Percentiles rank a stretch among this genome's conserved stretches.
Evolutionary conservation across 2,329 filamentous ascomycete species (phyloP).

Genomic region (Cladophialophora bantiana): DNA sequence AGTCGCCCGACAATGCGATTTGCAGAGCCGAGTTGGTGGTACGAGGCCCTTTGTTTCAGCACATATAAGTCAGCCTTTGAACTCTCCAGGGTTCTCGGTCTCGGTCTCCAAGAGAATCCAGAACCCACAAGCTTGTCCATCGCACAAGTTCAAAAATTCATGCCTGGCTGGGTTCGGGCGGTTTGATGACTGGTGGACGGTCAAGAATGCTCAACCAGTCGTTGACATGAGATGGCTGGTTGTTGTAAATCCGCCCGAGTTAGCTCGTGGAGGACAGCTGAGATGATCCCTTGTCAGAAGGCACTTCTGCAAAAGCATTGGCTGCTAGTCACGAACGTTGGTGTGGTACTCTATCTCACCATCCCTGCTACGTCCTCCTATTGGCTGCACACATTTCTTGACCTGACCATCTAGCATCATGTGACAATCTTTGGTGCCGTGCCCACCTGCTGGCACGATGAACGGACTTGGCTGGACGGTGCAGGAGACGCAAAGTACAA

Average conservation of each 20-base stretch:
- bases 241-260: conserved; percentile 36
- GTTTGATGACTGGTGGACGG: conserved; percentile 33
- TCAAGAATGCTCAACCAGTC: conserved; percentile 37
- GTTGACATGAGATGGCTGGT: conserved; percentile 21
- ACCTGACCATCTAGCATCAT: conserved; percentile 30
- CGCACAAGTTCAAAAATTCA: conserved; percentile 21
- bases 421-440: conserved; percentile 24
- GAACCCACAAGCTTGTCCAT: conserved; percentile 11
- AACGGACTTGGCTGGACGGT: background rate
- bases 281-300: conserved; percentile 35
- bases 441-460: background rate
- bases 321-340: conserved; percentile 20
- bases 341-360: conserved; percentile 26
- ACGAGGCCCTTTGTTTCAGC: conserved; percentile 29
- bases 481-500: conserved; percentile 18
- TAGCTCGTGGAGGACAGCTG: conserved; percentile 37
- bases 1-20: conserved; percentile 29
- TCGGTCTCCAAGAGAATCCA: background rate
- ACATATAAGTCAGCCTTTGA: conserved; percentile 8
- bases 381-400: conserved; percentile 29
- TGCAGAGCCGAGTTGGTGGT: conserved; percentile 34
- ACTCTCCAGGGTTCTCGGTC: background rate
- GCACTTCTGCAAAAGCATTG: conserved; percentile 37
- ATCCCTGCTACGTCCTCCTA: conserved; percentile 36
- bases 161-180: conserved; percentile 19